Evolutionary conservation across 805 yeast species (phyloP).

Genomic region (Teunomyces cretensis): DNA sequence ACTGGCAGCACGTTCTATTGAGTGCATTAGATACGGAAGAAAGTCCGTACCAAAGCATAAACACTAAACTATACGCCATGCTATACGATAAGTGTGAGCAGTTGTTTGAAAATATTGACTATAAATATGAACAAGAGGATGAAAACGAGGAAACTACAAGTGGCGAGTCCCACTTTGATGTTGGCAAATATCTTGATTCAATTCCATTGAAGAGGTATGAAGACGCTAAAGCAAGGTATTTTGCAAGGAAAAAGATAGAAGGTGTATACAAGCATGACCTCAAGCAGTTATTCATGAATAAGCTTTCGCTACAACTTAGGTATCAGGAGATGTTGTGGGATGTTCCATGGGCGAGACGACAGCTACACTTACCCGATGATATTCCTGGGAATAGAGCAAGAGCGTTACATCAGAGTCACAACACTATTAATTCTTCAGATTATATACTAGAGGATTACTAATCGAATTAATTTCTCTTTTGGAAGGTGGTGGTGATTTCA

Average conservation of each 20-base stretch:
- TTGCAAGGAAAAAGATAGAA: background rate
- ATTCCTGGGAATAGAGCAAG: background rate
- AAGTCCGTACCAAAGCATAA: conserved; percentile 7
- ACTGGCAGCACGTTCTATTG: conserved; percentile 32
- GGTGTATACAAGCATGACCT: background rate
- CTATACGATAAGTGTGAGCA: conserved; percentile 24
- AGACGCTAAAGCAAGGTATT: background rate
- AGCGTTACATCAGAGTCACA: background rate
- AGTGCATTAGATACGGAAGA: conserved; percentile 19
- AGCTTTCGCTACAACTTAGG: conserved; percentile 2
- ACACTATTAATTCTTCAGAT: conserved; percentile 1
- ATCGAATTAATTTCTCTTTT: conserved; percentile 33
- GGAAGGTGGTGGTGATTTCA: conserved; percentile 53
- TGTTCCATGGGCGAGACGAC: no score
- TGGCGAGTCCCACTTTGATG: background rate
- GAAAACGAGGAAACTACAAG: conserved; percentile 8
- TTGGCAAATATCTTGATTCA: background rate
- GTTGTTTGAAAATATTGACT: conserved; percentile 24
- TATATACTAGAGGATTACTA: background rate
- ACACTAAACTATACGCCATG: conserved; percentile 10
- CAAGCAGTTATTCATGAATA: conserved; percentile 1
- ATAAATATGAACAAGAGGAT: conserved; percentile 28
- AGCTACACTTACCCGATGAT: background rate
- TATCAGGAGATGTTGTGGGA: background rate
- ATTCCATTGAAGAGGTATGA: background rate